Evolutionary conservation across 331 rosid genomes (phyloP), one percentile per base, ranked within the genome.

Genomic region (Quercus phellos): DNA sequence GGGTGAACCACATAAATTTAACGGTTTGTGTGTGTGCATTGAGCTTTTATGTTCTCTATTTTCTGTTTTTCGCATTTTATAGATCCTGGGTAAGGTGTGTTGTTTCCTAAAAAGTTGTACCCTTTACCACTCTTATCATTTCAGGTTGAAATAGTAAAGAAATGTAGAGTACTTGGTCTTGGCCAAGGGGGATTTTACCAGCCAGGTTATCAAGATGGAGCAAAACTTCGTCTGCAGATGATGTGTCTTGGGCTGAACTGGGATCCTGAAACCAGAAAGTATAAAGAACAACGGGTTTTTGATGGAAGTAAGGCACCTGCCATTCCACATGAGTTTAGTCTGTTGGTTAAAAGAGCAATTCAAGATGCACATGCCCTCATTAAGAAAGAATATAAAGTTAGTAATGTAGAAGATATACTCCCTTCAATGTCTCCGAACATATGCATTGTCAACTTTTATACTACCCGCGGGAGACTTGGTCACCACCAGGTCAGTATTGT

Each of bases 231-330:
- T 68, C 74, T 90, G 80, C 83, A 76, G 77, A 92, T 92, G 92
- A 90, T 90, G 96, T 90, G 96, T 76, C 90, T 92, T 74, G 96
- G 96, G 69, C 56, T 54, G 78, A 86, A 89, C 72, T 92, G 96
- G 96, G 89, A 92, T 88, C 88, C 92, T 69, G 82, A 86, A 68
- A 85, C 91, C 12, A 79, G 87, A 59, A 86, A 74, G 56, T 92
- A 92, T 81, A 84, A 78, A 60, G 42, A 67, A 12, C 51, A 13
- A 35, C 74, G 89, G 53, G 26, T 14, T 30, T 6, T 80, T 32
- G 92, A 92, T 56, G 85, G 87, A 12, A 71, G 64, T 56, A 0
- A 58, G 55, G 91, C 97, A 74, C 91, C 88, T 26, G 30, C 35
- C 50, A 90, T 92, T 77, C 94, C 96, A 22, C 4, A 0, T 34